Base-by-base conservation (phyloP, 257 asterid species). In the Gentiana macrophylla region DNA sequence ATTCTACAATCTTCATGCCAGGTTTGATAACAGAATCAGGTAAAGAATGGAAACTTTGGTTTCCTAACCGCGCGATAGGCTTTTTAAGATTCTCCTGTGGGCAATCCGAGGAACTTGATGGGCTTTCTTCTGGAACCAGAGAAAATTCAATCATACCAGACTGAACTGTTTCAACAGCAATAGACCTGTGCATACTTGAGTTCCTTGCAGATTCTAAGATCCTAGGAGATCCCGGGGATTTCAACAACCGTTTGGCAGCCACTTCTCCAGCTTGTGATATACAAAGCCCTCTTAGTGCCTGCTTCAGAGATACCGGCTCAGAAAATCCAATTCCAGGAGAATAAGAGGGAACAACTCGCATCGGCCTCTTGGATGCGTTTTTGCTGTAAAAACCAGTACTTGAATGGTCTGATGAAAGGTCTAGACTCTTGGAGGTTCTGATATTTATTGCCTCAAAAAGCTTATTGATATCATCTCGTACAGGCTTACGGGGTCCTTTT, bases 181-280 rank as follows among this genome's bases (percentile, higher is more conserved):
- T 74, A 35, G 81, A 78, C 70, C 77, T 71, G 73, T 55, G 78
- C 57, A 66, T 60, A 58, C 63, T 72, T 35, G 72, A 53, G 62
- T 52, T 46, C 62, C 69, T 80, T 49, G 86, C 90, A 52, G 79
- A 67, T 71, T 82, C 94, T 6, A 79, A 80, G 49, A 81, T 33
- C 56, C 94, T 70, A 13, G 96, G 98, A 73, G 97, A 82, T 6
- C 94, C 89, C 2, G 84, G 74, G 35, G 86, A 65, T 75, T 75
- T 72, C 24, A 94, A 73, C 12, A 78, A 46, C 45, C 98, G 75
- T 70, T 80, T 91, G 33, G 92, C 89, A 49, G 98, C 98, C 80
- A 76, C 73, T 74, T 91, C 98, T 1, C 95, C 91, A 12, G 96
- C 98, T 74, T 86, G 98, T 38, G 98, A 91, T 71, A 91, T 84